Percentiles rank a stretch among this genome's conserved stretches.
Conservation (phyloP, 192 early-diverging fungal species). For the Martensiomyces pterosporus region DNA sequence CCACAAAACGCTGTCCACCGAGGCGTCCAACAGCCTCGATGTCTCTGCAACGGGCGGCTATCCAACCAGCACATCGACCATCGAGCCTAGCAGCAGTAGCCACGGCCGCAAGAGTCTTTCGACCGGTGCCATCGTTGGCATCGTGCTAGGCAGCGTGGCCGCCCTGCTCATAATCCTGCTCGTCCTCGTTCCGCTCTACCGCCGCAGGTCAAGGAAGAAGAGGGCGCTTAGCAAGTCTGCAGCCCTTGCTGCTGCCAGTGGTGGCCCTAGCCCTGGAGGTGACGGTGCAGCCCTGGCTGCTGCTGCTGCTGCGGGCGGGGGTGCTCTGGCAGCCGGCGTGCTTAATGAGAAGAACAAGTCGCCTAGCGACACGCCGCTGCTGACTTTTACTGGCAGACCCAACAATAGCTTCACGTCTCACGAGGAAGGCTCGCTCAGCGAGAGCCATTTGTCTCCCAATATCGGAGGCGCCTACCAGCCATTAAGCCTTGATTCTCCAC, state of each 20-base stretch:
- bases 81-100: neutral
- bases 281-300: slow-evolving; percentile 6
- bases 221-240: slow-evolving; percentile 18
- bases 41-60: no score
- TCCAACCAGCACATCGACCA: no score
- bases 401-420: slow-evolving; percentile 40
- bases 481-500: slow-evolving; percentile 38
- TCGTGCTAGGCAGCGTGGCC: slow-evolving; percentile 29
- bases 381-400: slow-evolving; percentile 27
- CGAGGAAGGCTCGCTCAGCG: slow-evolving; percentile 22
- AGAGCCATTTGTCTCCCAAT: slow-evolving; percentile 14
- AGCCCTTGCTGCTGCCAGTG: slow-evolving; percentile 6
- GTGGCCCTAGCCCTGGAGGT: slow-evolving; percentile 5
- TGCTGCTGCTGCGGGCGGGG: slow-evolving; percentile 3
- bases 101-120: slow-evolving; percentile 24
- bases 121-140: slow-evolving; percentile 36
- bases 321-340: neutral
- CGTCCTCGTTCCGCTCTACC: slow-evolving; percentile 25
- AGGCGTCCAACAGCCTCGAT: no score
- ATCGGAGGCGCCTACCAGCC: slow-evolving; percentile 32
- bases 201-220: slow-evolving; percentile 26
- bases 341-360: slow-evolving; percentile 14
- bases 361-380: slow-evolving; percentile 38
- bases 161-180: slow-evolving; percentile 32
- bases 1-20: no score